These are phyloP conservation scores for Botrytis paeoniae DNA, from an alignment of 2,329 filamentous ascomycete genomes.

Conservation along the genomic window DNA sequence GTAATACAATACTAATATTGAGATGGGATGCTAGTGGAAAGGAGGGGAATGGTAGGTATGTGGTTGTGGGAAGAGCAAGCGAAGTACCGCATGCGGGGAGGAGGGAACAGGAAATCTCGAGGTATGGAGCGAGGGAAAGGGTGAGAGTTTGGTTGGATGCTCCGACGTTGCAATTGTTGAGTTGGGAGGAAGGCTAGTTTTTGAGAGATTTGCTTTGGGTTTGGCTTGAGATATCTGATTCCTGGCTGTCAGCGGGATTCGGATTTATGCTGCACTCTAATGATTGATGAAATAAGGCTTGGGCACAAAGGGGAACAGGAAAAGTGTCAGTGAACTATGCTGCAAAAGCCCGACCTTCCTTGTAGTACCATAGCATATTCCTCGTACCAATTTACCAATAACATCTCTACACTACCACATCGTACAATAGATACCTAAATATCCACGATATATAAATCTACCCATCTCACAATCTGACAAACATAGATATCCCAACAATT, in stretches of 20 bases:
- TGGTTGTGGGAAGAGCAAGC: neutral
- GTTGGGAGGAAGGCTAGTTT: neutral
- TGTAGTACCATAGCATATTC: neutral
- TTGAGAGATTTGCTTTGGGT: no score
- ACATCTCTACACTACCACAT: no score
- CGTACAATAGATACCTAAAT: no score
- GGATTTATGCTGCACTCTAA: no score
- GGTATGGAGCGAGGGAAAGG: neutral
- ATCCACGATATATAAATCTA: no score
- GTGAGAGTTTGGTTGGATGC: neutral
- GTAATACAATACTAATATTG: neutral
- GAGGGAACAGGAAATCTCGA: neutral
- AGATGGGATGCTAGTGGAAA: neutral
- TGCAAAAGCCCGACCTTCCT: accelerated
- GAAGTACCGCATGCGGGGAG: neutral
- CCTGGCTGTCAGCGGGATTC: neutral
- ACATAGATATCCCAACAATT: neutral
- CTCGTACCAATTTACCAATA: no score
- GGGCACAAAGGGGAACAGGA: no score
- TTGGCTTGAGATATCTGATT: neutral
- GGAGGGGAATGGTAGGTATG: neutral
- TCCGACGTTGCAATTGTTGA: neutral
- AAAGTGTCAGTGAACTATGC: neutral
- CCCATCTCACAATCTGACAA: no score
- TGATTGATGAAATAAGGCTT: no score